A percentile compares a stretch with the other conserved stretches of the same genome.
phyloP scores from a whole-genome alignment of 1,284 basidiomycete species.

The Phylloporus sp. region DNA sequence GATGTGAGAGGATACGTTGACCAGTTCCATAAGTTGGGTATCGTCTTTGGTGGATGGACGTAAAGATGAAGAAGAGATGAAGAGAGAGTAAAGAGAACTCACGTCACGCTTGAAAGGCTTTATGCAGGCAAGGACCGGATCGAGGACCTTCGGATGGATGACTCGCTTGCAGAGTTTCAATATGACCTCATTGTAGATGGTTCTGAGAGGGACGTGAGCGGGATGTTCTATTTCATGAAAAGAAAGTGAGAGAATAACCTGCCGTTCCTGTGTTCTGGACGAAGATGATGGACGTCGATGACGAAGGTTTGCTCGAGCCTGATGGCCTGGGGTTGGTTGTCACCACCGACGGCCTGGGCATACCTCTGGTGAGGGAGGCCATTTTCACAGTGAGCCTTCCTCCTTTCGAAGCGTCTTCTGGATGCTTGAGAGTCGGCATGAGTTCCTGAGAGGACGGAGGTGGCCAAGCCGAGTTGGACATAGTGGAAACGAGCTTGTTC shows the following conservation, averaged over 20 bases:
- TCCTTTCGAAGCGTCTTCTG: background rate
- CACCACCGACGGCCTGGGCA: background rate
- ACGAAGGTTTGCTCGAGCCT: slow-evolving; percentile 12
- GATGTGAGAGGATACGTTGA: background rate
- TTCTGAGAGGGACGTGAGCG: background rate
- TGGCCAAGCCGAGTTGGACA: slow-evolving; percentile 14
- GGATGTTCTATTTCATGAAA: too few species aligned
- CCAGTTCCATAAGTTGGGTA: background rate
- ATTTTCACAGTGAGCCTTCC: background rate
- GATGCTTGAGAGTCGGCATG: accelerated
- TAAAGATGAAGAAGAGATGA: too few species aligned
- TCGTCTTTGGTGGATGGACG: too few species aligned
- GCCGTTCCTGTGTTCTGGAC: too few species aligned
- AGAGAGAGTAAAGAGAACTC: background rate
- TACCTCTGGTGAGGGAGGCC: slow-evolving; percentile 8
- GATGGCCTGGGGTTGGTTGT: slow-evolving; percentile 6
- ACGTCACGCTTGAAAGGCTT: background rate
- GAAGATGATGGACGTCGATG: background rate
- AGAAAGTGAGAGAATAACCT: too few species aligned
- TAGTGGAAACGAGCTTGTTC: slow-evolving; percentile 15
- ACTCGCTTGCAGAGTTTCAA: background rate
- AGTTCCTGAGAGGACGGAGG: slow-evolving; percentile 1
- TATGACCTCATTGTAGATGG: background rate
- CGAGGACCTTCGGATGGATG: background rate
- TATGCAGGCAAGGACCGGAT: background rate